Conservation (phyloP, 768 basidiomycete species). For the Suillus decipiens region DNA sequence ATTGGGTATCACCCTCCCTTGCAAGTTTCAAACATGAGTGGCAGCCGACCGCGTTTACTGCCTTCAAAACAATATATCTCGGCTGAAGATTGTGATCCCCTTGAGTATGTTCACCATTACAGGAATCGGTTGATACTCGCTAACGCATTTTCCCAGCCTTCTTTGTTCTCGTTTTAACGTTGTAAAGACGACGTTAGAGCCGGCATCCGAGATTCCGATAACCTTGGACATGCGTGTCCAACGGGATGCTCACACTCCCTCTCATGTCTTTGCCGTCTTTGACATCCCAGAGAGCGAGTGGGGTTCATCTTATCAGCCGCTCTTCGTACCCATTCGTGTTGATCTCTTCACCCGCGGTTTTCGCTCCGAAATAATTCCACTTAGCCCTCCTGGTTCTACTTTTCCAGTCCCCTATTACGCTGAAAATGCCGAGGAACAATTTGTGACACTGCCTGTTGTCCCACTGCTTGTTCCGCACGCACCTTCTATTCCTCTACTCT, state of each 20-base stretch:
- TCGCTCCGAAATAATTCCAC: constrained; percentile 37
- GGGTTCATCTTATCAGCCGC: constrained; percentile 36
- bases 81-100: constrained; percentile 25
- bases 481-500: constrained; percentile 53
- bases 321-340: constrained; percentile 56
- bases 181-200: constrained; percentile 23
- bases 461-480: constrained; percentile 51
- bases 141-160: constrained; percentile 24
- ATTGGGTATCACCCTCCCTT: constrained; percentile 21
- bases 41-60: constrained; percentile 26
- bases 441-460: constrained; percentile 56
- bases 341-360: constrained; percentile 45
- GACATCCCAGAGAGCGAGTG: constrained; percentile 32
- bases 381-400: constrained; percentile 34
- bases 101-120: constrained; percentile 24
- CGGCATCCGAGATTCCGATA: constrained; percentile 36
- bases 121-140: neutral
- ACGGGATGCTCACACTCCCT: constrained; percentile 50
- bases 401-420: constrained; percentile 33
- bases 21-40: constrained; percentile 11
- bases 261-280: constrained; percentile 56
- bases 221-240: constrained; percentile 51
- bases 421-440: constrained; percentile 23
- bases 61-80: constrained; percentile 24
- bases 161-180: constrained; percentile 39